phyloP scores from a whole-genome alignment of 768 basidiomycete genomes.

The Lentinula aciculospora region DNA sequence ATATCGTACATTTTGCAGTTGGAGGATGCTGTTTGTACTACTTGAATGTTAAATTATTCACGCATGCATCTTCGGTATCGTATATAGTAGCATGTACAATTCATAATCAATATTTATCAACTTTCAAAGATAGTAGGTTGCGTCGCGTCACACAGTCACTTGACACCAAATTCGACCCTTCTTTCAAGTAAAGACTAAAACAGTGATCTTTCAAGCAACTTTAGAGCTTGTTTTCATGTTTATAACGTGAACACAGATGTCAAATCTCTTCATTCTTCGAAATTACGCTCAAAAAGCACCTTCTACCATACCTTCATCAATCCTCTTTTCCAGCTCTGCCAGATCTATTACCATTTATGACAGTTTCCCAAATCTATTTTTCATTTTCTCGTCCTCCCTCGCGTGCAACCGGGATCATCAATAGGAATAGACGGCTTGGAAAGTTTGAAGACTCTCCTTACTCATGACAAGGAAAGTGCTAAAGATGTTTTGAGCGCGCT shows the following conservation, averaged over 20 bases:
- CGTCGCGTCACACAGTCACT: too few species aligned
- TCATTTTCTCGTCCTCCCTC: constrained; percentile 85
- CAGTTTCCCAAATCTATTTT: constrained; percentile 78
- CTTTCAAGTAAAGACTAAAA: too few species aligned
- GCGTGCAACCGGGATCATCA: constrained; percentile 28
- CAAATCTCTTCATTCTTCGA: constrained; percentile 50
- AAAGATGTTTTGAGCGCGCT: constrained; percentile 48
- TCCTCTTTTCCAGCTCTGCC: constrained; percentile 52
- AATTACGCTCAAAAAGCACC: constrained; percentile 55
- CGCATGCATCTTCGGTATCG: background rate
- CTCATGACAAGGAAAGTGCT: constrained; percentile 46
- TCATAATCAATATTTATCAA: too few species aligned
- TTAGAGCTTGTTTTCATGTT: background rate
- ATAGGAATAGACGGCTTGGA: constrained; percentile 32
- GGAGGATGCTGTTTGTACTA: background rate
- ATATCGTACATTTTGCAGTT: background rate
- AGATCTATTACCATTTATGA: constrained; percentile 67
- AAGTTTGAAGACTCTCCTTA: constrained; percentile 52
- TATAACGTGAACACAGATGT: constrained; percentile 23
- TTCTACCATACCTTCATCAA: constrained; percentile 46
- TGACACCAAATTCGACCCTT: too few species aligned
- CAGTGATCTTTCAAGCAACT: too few species aligned
- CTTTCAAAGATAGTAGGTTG: too few species aligned
- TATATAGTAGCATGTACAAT: too few species aligned
- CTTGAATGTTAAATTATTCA: constrained; percentile 12